phyloP scores from a whole-genome alignment of 108 stramenopile species.

The Discostella pseudostelligera region DNA sequence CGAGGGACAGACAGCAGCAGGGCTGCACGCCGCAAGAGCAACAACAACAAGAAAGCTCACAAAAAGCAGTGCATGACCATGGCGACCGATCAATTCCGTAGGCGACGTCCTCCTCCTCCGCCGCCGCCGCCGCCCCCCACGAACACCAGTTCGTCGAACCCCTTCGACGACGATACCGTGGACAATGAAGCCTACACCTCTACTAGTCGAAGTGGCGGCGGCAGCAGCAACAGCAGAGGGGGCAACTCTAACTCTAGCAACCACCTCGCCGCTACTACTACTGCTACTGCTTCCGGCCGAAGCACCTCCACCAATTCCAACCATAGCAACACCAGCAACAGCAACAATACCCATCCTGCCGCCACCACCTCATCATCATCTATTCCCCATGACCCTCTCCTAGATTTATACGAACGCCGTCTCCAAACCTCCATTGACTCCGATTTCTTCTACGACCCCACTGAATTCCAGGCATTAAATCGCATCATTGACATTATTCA shows the following conservation, averaged over 20 bases:
- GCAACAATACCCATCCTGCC: neutral
- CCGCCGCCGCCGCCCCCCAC: neutral
- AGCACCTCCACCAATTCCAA: too few relatives aligned
- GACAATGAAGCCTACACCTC: neutral
- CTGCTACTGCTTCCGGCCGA: too few relatives aligned
- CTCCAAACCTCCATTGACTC: constrained; percentile 63
- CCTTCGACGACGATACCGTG: constrained; percentile 13
- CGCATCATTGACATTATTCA: constrained; percentile 85
- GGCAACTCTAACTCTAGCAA: neutral
- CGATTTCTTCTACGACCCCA: constrained; percentile 80
- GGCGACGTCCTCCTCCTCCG: neutral
- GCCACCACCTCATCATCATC: constrained; percentile 3
- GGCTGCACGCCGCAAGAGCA: too few relatives aligned
- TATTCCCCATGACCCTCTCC: constrained; percentile 28
- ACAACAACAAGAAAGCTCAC: too few relatives aligned
- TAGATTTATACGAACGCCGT: constrained; percentile 48
- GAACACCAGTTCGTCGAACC: constrained; percentile 4
- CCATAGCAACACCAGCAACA: constrained; percentile 3
- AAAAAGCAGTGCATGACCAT: too few relatives aligned
- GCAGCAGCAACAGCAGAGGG: neutral
- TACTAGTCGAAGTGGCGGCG: neutral
- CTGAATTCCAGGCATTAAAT: constrained; percentile 64
- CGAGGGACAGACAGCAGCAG: too few relatives aligned
- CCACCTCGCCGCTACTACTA: too few relatives aligned
- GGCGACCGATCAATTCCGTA: neutral